Evolutionary conservation across 345 rosid species (phyloP).

Genomic region (Laguncularia racemosa): DNA sequence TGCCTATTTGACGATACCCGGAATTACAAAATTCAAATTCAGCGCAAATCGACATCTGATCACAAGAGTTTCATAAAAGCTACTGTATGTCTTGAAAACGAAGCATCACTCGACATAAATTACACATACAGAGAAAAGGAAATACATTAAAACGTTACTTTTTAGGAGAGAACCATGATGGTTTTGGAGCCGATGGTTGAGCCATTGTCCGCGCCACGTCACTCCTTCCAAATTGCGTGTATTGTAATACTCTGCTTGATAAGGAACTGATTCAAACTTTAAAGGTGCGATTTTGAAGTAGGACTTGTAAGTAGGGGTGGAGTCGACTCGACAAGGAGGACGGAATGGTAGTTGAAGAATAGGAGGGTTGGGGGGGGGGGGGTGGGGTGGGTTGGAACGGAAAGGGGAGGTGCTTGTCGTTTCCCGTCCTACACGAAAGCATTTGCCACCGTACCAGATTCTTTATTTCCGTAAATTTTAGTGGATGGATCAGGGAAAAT

Average conservation of each 20-base stretch:
- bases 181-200: constrained; percentile 26
- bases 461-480: no score
- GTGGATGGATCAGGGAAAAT: no score
- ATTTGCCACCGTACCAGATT: no score
- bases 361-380: background rate
- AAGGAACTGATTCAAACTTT: no score
- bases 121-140: constrained; percentile 1
- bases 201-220: constrained; percentile 17
- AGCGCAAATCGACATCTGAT: background rate
- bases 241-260: no score
- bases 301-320: no score
- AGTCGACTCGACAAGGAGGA: background rate
- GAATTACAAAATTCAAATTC: no score
- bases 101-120: constrained; percentile 3
- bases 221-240: no score
- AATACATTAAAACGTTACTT: constrained; percentile 28
- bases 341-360: constrained; percentile 9
- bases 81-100: background rate
- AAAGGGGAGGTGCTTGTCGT: background rate
- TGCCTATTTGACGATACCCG: no score
- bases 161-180: constrained; percentile 81
- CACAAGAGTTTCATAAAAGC: constrained; percentile 3
- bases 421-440: no score
- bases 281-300: no score
- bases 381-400: background rate